Conservation (phyloP, 1,284 basidiomycete species). For the Retiboletus fuscus region DNA sequence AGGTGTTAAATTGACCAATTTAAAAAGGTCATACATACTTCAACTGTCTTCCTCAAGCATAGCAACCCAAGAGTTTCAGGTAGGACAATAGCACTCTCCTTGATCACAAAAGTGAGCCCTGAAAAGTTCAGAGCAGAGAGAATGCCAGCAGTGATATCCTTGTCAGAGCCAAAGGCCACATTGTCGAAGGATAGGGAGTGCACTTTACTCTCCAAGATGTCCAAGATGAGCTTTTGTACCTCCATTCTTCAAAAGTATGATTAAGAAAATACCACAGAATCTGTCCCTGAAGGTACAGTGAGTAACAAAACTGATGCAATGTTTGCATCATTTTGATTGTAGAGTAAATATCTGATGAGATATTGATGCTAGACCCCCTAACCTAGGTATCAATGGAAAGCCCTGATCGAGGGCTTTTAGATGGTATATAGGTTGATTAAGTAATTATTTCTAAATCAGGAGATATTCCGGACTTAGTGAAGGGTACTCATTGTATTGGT, state of each 20-base stretch:
- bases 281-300: too few species aligned
- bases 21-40: constrained; percentile 44
- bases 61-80: constrained; percentile 53
- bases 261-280: too few species aligned
- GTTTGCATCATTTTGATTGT: too few species aligned
- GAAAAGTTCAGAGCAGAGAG: constrained; percentile 70
- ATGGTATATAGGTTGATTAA: too few species aligned
- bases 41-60: constrained; percentile 51
- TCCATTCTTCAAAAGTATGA: constrained; percentile 31
- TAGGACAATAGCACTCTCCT: constrained; percentile 46
- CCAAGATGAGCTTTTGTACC: constrained; percentile 31
- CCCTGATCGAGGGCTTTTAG: too few species aligned
- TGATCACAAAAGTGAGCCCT: constrained; percentile 57
- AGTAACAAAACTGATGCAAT: too few species aligned
- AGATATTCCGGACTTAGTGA: too few species aligned
- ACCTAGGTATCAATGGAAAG: too few species aligned
- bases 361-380: too few species aligned
- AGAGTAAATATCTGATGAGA: too few species aligned
- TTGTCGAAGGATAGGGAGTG: constrained; percentile 54
- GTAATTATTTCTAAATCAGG: too few species aligned
- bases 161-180: constrained; percentile 52
- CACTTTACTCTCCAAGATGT: constrained; percentile 40
- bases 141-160: constrained; percentile 60
- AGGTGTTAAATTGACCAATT: not conserved
- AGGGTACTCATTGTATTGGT: too few species aligned